A percentile compares a stretch with the other conserved stretches of the same genome.
These are phyloP conservation scores for Solanum rostratum DNA, from an alignment of 257 asterid species.

Conservation along the genomic window DNA sequence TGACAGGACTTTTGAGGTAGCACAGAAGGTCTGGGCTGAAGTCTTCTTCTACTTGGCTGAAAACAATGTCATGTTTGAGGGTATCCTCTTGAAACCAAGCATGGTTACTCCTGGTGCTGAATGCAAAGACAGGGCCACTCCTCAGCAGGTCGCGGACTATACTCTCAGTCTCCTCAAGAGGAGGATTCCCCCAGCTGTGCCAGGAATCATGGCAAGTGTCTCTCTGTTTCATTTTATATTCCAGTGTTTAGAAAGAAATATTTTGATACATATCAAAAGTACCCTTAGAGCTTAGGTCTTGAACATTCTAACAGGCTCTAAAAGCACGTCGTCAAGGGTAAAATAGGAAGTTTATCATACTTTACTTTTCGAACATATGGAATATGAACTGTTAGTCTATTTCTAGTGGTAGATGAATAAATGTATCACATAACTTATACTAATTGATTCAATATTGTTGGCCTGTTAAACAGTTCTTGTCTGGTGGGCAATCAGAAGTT, in stretches of 20 bases:
- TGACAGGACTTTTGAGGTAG: slow-evolving; percentile 83
- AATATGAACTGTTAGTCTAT: background rate
- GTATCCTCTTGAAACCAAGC: slow-evolving; percentile 88
- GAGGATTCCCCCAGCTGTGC: slow-evolving; percentile 65
- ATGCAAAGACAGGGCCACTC: slow-evolving; percentile 64
- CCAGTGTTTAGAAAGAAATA: background rate
- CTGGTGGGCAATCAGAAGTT: slow-evolving; percentile 80
- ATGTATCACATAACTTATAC: background rate
- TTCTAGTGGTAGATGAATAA: background rate
- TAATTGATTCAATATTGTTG: background rate
- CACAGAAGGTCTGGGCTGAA: slow-evolving; percentile 79
- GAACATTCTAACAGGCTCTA: background rate
- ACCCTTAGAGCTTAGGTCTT: background rate
- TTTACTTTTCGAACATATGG: background rate
- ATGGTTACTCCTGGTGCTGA: slow-evolving; percentile 98
- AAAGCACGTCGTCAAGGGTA: background rate
- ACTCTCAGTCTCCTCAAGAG: slow-evolving; percentile 63
- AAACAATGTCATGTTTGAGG: slow-evolving; percentile 83
- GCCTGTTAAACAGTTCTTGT: slow-evolving; percentile 40
- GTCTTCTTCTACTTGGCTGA: slow-evolving; percentile 83
- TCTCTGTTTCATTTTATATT: background rate
- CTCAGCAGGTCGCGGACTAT: slow-evolving; percentile 58
- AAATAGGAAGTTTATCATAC: background rate
- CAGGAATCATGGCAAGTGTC: slow-evolving; percentile 57
- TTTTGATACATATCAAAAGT: background rate